These are phyloP conservation scores for Eustoma russellianum DNA, from an alignment of 257 asterid genomes.

Conservation along the genomic window DNA sequence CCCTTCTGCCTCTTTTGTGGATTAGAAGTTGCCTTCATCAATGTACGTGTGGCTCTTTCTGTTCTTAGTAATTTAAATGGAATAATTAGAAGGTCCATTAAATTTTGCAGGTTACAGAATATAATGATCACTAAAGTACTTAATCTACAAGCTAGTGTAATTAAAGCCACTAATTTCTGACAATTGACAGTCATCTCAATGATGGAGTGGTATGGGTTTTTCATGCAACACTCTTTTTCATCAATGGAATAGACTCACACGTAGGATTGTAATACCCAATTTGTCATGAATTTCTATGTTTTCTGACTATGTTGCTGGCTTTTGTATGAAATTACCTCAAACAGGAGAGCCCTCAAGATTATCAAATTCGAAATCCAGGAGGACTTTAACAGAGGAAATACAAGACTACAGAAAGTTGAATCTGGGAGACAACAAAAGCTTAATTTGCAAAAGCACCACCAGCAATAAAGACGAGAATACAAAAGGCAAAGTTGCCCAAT, in stretches of 20 bases:
- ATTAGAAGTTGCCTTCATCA: no score
- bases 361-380: conserved; percentile 38
- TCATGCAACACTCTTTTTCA: background rate
- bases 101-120: no score
- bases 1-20: background rate
- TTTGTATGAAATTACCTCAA: conserved; percentile 6
- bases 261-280: background rate
- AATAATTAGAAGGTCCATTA: background rate
- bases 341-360: conserved; percentile 38
- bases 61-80: background rate
- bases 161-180: no score
- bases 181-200: no score
- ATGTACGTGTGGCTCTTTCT: background rate
- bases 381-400: conserved; percentile 52
- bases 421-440: background rate
- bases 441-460: background rate
- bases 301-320: conserved; percentile 3
- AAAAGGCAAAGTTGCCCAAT: conserved; percentile 2
- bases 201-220: background rate
- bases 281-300: background rate
- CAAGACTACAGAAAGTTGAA: conserved; percentile 26
- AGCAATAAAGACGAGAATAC: conserved; percentile 2
- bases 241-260: background rate
- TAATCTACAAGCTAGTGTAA: no score
- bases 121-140: no score